phyloP scores from a whole-genome alignment of 2,329 filamentous ascomycete genomes.

The Leptosphaerulina australis region DNA sequence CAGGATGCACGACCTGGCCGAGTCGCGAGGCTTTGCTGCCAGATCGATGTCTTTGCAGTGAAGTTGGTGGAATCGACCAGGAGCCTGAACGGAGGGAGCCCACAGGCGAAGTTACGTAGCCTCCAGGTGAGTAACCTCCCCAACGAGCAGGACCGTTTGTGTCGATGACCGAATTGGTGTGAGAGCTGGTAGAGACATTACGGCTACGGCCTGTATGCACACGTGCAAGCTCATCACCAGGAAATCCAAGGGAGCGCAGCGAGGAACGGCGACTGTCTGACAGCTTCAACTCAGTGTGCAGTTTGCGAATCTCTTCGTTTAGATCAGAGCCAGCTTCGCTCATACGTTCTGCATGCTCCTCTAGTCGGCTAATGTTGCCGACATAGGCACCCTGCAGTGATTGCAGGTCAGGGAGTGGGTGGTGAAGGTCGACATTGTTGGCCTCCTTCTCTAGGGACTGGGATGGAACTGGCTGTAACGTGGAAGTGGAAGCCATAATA shows the following conservation, averaged over 20 bases:
- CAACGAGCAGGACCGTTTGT: constrained; percentile 69
- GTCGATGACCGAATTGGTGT: constrained; percentile 68
- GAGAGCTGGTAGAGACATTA: constrained; percentile 52
- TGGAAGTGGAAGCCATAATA: constrained; percentile 26
- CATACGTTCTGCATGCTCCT: constrained; percentile 75
- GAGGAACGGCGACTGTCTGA: constrained; percentile 71
- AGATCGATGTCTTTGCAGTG: constrained; percentile 47
- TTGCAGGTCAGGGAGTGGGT: constrained; percentile 68
- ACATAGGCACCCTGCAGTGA: constrained; percentile 66
- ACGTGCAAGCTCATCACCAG: constrained; percentile 32
- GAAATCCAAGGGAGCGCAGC: constrained; percentile 59
- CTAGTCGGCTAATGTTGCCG: constrained; percentile 73
- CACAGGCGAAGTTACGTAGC: constrained; percentile 70
- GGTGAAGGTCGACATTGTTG: constrained; percentile 43
- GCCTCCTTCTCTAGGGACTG: constrained; percentile 20
- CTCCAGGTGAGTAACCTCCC: constrained; percentile 72
- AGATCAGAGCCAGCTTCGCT: constrained; percentile 75
- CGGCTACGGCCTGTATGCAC: constrained; percentile 44
- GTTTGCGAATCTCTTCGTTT: constrained; percentile 75
- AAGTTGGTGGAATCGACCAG: constrained; percentile 46
- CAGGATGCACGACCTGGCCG: constrained; percentile 50
- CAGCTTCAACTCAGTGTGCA: constrained; percentile 73
- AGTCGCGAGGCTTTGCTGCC: constrained; percentile 50
- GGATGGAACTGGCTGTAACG: constrained; percentile 20
- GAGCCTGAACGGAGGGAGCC: constrained; percentile 63